phyloP scores from a whole-genome alignment of 2,329 filamentous ascomycete species.

The Cadophora luteo-olivacea region DNA sequence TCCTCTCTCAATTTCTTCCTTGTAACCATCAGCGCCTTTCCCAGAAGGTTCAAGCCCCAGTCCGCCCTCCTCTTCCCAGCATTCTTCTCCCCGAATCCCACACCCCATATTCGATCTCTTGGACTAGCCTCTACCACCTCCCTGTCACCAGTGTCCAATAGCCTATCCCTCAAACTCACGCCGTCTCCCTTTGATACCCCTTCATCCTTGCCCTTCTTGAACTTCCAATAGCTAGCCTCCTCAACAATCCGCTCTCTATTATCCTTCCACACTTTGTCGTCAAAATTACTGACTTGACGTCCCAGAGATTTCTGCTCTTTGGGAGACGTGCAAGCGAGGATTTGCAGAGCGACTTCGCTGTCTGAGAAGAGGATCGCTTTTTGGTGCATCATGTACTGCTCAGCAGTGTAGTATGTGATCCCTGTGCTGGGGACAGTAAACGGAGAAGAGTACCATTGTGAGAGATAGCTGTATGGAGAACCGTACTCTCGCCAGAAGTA shows the following conservation, averaged over 20 bases:
- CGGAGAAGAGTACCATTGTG: constrained; percentile 64
- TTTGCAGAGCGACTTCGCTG: constrained; percentile 50
- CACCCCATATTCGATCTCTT: constrained; percentile 68
- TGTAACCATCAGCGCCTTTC: constrained; percentile 66
- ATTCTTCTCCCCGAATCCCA: constrained; percentile 62
- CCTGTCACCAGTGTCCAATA: constrained; percentile 64
- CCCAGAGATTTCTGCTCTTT: constrained; percentile 60
- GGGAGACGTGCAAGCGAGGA: constrained; percentile 56
- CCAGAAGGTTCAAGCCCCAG: constrained; percentile 72
- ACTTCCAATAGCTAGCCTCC: constrained; percentile 65
- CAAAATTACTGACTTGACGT: constrained; percentile 59
- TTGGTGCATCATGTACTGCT: constrained; percentile 63
- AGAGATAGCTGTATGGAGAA: constrained; percentile 57
- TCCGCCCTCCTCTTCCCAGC: constrained; percentile 53
- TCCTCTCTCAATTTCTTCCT: constrained; percentile 54
- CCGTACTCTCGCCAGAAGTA: constrained; percentile 36
- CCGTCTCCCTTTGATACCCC: constrained; percentile 39
- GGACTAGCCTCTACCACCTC: constrained; percentile 69
- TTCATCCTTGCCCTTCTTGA: constrained; percentile 49
- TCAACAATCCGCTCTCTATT: constrained; percentile 61
- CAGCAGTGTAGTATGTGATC: constrained; percentile 55
- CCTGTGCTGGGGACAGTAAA: constrained; percentile 50
- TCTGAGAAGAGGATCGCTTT: constrained; percentile 56
- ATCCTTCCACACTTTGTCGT: constrained; percentile 56
- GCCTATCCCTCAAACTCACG: constrained; percentile 49